Conservation (phyloP, 306 rosid species). For the Urtica urens region DNA sequence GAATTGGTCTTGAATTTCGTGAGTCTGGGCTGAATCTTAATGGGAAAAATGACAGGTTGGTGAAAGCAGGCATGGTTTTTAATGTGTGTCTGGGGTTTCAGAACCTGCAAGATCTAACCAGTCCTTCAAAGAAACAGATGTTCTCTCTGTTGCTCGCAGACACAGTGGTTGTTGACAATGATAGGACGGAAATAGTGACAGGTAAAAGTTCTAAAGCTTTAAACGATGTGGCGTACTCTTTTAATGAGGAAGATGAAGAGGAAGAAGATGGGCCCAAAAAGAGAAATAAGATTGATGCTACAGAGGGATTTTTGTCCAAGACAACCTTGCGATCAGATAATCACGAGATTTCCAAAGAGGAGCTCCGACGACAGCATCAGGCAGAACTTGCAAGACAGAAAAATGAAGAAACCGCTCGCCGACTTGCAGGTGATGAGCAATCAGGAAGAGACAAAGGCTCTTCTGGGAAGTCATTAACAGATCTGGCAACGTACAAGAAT, state of each 20-base stretch:
- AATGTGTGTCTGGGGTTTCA: constrained; percentile 86
- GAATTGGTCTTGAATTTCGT: constrained; percentile 91
- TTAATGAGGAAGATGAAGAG: constrained; percentile 78
- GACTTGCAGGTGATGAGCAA: constrained; percentile 76
- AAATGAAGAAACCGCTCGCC: constrained; percentile 92
- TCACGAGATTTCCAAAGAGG: constrained; percentile 87
- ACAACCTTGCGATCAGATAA: constrained; percentile 86
- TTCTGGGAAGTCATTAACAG: constrained; percentile 39
- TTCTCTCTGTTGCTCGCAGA: constrained; percentile 84
- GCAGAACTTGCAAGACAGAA: constrained; percentile 99
- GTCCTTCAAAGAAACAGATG: constrained; percentile 36
- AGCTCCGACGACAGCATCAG: constrained; percentile 88
- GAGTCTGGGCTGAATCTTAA: constrained; percentile 84
- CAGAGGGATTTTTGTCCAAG: constrained; percentile 49
- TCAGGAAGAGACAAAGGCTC: constrained; percentile 52
- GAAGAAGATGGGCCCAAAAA: constrained; percentile 38
- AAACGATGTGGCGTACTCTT: constrained; percentile 80
- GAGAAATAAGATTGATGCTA: constrained; percentile 25
- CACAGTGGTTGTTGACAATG: constrained; percentile 53
- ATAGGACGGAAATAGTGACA: constrained; percentile 60
- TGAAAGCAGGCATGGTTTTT: constrained; percentile 80
- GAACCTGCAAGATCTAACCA: constrained; percentile 44
- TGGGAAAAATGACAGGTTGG: constrained; percentile 60
- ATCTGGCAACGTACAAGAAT: constrained; percentile 72
- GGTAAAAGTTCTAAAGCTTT: constrained; percentile 57